These are phyloP conservation scores for Orbilia ellipsospora DNA, from an alignment of 2,329 filamentous ascomycete genomes.

Conservation along the genomic window DNA sequence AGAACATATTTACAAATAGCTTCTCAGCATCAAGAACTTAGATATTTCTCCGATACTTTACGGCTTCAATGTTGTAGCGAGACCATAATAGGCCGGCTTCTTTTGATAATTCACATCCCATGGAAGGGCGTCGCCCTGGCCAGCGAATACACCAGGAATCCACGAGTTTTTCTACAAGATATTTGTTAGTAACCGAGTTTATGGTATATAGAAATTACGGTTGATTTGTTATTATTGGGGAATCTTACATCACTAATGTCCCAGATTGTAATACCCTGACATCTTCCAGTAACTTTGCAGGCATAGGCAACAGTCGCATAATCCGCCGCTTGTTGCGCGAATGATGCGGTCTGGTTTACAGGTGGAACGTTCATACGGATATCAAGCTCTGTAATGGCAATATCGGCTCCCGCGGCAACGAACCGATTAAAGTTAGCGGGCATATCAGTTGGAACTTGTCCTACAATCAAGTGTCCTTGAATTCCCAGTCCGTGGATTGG, in stretches of 20 bases:
- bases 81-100: conserved; percentile 64
- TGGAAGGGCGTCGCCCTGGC: conserved; percentile 63
- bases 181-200: conserved; percentile 46
- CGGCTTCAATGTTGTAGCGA: conserved; percentile 59
- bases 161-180: conserved; percentile 63
- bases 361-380: conserved; percentile 68
- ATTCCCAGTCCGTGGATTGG: conserved; percentile 72
- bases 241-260: conserved; percentile 43
- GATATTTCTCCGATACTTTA: background rate
- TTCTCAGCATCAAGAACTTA: background rate
- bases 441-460: conserved; percentile 59
- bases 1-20: conserved; percentile 9
- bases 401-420: conserved; percentile 68
- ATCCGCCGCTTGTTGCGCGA: conserved; percentile 64
- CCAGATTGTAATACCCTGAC: conserved; percentile 65
- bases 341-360: conserved; percentile 61
- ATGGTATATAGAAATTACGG: background rate
- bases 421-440: conserved; percentile 66
- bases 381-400: conserved; percentile 73
- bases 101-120: conserved; percentile 64
- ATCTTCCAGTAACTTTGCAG: conserved; percentile 60
- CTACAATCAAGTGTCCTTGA: conserved; percentile 71
- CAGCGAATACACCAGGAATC: conserved; percentile 64
- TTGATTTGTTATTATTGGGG: background rate
- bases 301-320: conserved; percentile 59